phyloP scores from a whole-genome alignment of 2,329 filamentous ascomycete genomes.

The Fusarium coicis region DNA sequence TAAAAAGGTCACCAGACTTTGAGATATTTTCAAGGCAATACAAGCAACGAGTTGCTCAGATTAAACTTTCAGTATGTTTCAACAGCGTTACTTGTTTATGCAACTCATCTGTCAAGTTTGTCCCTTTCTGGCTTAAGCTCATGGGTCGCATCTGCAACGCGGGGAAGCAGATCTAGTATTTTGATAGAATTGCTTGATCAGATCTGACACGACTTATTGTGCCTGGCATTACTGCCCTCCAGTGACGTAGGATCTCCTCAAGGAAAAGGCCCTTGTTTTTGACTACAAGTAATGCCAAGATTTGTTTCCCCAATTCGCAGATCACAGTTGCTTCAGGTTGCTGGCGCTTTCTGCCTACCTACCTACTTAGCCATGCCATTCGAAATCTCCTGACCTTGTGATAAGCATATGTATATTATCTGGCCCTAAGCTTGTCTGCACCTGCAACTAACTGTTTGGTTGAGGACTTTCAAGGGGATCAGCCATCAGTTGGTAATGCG shows the following conservation, averaged over 20 bases:
- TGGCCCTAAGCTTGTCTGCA: background rate
- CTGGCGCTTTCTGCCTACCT: background rate
- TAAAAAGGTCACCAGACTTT: background rate
- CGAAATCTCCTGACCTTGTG: background rate
- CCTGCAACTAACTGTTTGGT: background rate
- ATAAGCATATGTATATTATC: background rate
- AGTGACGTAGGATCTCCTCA: background rate
- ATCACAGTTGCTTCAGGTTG: background rate
- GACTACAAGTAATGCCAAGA: background rate
- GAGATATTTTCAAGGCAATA: background rate
- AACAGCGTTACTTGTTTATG: background rate
- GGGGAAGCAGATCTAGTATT: conserved; percentile 30
- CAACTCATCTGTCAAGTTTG: conserved; percentile 8
- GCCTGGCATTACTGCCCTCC: background rate
- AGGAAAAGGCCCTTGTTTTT: background rate
- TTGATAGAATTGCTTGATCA: conserved; percentile 11
- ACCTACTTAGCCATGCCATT: background rate
- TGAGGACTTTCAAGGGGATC: background rate
- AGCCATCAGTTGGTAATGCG: background rate
- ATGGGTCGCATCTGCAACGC: conserved; percentile 16
- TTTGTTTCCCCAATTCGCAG: background rate
- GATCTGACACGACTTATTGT: conserved; percentile 21
- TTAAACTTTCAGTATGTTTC: conserved; percentile 3
- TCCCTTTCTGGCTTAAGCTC: conserved; percentile 25
- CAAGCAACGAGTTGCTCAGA: background rate